These are phyloP conservation scores for Hypoxylon sp. DNA, from an alignment of 2,329 filamentous ascomycete genomes.

Conservation along the genomic window DNA sequence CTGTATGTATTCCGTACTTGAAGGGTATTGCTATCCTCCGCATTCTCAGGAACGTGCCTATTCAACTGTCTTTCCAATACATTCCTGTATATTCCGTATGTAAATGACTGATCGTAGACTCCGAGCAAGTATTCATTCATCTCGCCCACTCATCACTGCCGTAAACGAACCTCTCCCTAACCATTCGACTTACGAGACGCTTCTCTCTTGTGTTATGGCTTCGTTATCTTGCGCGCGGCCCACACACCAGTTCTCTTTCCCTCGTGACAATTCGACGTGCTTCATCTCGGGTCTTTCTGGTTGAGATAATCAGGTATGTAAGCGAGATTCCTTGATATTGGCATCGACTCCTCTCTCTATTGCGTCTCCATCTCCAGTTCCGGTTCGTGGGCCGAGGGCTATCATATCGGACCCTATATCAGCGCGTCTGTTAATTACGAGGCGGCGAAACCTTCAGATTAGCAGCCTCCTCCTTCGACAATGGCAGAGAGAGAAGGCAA, in stretches of 20 bases:
- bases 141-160: constrained; percentile 31
- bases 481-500: constrained; percentile 29
- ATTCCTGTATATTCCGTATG: too few species aligned
- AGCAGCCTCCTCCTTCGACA: constrained; percentile 31
- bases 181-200: constrained; percentile 29
- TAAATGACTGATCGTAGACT: constrained; percentile 28
- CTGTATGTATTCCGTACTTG: constrained; percentile 45
- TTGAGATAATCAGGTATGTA: constrained; percentile 38
- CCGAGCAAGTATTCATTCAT: constrained; percentile 14
- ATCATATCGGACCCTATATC: constrained; percentile 46
- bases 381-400: constrained; percentile 44
- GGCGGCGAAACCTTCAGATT: constrained; percentile 36
- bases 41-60: constrained; percentile 41
- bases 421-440: constrained; percentile 40
- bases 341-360: constrained; percentile 43
- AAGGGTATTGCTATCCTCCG: constrained; percentile 40
- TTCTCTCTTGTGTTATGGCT: constrained; percentile 29
- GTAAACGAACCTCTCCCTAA: constrained; percentile 20
- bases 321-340: constrained; percentile 46
- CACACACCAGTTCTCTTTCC: constrained; percentile 32
- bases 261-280: constrained; percentile 33
- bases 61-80: not conserved
- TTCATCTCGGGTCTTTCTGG: constrained; percentile 44
- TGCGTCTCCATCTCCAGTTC: constrained; percentile 42
- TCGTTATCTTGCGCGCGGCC: constrained; percentile 36